These are phyloP conservation scores for Akanthomyces uredinophilus DNA, from an alignment of 2,329 filamentous ascomycete species.

Conservation along the genomic window DNA sequence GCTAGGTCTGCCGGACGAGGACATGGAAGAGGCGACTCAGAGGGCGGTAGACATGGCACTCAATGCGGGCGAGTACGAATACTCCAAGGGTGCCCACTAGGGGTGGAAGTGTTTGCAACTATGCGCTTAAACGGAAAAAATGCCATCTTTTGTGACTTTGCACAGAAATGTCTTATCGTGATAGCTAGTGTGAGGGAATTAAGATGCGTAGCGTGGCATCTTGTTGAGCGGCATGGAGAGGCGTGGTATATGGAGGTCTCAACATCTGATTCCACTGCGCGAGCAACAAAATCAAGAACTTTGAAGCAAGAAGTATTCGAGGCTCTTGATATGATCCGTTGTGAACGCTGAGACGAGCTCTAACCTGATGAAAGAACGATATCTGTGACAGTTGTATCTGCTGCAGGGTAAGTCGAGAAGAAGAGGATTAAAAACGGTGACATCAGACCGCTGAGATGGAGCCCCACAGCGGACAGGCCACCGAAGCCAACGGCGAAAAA, in stretches of 20 bases:
- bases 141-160: background rate
- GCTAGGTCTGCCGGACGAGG: slow-evolving; percentile 54
- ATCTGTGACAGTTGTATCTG: background rate
- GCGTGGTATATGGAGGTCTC: background rate
- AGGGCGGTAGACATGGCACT: slow-evolving; percentile 38
- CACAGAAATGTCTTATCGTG: background rate
- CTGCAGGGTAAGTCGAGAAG: background rate
- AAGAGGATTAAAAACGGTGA: background rate
- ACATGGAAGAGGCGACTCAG: slow-evolving; percentile 52
- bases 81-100: background rate
- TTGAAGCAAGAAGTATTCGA: too few relatives aligned
- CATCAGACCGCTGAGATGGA: background rate
- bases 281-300: too few relatives aligned
- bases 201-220: background rate
- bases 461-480: background rate
- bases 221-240: background rate
- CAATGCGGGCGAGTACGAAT: background rate
- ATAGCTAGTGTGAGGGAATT: background rate
- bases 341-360: too few relatives aligned
- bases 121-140: background rate
- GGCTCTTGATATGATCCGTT: too few relatives aligned
- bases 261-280: background rate
- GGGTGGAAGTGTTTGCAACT: background rate
- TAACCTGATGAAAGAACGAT: too few relatives aligned
- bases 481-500: background rate